phyloP scores from a whole-genome alignment of 805 yeast genomes.

The Ogataea haglerorum region DNA sequence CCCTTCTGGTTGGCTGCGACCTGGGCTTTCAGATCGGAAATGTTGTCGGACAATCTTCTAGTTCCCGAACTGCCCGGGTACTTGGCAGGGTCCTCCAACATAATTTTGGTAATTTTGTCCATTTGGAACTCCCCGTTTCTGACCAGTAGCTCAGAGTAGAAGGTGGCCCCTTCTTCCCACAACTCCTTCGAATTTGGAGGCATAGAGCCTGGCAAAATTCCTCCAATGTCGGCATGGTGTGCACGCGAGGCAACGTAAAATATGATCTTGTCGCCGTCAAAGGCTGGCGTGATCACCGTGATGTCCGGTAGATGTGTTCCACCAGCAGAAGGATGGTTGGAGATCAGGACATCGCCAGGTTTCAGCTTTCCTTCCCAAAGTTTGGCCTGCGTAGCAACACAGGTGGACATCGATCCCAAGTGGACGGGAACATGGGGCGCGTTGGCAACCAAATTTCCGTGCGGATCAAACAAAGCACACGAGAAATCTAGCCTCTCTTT shows the following conservation, averaged over 20 bases:
- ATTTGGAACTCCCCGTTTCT: conserved; percentile 72
- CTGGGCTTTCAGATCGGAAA: conserved; percentile 82
- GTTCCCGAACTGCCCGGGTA: conserved; percentile 89
- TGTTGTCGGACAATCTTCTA: conserved; percentile 75
- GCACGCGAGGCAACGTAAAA: conserved; percentile 94
- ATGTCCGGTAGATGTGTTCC: conserved; percentile 89
- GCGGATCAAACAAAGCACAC: conserved; percentile 75
- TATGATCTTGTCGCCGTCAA: conserved; percentile 55
- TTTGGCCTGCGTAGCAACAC: conserved; percentile 62
- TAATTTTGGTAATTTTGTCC: conserved; percentile 55
- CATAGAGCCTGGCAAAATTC: conserved; percentile 88
- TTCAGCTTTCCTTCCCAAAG: conserved; percentile 61
- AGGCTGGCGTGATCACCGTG: conserved; percentile 89
- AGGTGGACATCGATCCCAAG: conserved; percentile 81
- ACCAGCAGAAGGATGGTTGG: conserved; percentile 82
- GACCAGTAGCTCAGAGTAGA: conserved; percentile 73
- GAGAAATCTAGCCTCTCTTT: conserved; percentile 82
- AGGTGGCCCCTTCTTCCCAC: conserved; percentile 90
- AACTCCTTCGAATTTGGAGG: conserved; percentile 86
- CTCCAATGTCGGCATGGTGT: conserved; percentile 96
- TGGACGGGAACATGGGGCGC: conserved; percentile 91
- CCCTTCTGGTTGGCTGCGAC: conserved; percentile 89
- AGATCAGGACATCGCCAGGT: conserved; percentile 72
- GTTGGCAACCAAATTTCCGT: conserved; percentile 80
- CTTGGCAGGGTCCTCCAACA: conserved; percentile 72